Evolutionary conservation across 331 rosid species (phyloP).

Genomic region (Malus hybrid): DNA sequence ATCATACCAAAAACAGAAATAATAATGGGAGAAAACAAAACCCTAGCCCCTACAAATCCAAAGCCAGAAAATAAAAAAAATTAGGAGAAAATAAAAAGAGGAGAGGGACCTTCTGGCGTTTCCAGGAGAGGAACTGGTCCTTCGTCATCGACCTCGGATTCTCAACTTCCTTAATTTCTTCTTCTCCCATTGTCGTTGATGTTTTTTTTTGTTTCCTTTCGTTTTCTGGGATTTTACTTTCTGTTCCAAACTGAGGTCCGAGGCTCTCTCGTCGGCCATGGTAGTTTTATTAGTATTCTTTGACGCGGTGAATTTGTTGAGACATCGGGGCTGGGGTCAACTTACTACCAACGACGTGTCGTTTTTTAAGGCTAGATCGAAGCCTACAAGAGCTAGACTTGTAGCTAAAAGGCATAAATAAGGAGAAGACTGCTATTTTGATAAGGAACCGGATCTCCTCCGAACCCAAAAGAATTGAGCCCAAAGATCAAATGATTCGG

Average conservation of each 20-base stretch:
- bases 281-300: too few relatives aligned
- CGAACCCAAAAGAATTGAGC: too few relatives aligned
- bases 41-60: slow-evolving; percentile 3
- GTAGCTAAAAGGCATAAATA: too few relatives aligned
- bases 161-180: slow-evolving; percentile 26
- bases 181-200: slow-evolving; percentile 43
- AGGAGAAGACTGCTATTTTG: too few relatives aligned
- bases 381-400: too few relatives aligned
- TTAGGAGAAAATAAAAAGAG: not conserved
- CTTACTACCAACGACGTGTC: too few relatives aligned
- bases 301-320: too few relatives aligned
- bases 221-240: not conserved
- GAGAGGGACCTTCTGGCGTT: slow-evolving; percentile 39
- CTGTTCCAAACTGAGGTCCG: not conserved
- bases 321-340: too few relatives aligned
- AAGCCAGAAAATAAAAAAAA: not conserved
- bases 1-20: not conserved
- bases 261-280: not conserved
- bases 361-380: too few relatives aligned
- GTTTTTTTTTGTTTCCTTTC: not conserved
- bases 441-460: too few relatives aligned
- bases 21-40: not conserved
- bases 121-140: slow-evolving; percentile 64
- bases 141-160: slow-evolving; percentile 36
- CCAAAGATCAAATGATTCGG: too few relatives aligned